phyloP scores from a whole-genome alignment of 306 rosid species.

The Rosa chinensis region DNA sequence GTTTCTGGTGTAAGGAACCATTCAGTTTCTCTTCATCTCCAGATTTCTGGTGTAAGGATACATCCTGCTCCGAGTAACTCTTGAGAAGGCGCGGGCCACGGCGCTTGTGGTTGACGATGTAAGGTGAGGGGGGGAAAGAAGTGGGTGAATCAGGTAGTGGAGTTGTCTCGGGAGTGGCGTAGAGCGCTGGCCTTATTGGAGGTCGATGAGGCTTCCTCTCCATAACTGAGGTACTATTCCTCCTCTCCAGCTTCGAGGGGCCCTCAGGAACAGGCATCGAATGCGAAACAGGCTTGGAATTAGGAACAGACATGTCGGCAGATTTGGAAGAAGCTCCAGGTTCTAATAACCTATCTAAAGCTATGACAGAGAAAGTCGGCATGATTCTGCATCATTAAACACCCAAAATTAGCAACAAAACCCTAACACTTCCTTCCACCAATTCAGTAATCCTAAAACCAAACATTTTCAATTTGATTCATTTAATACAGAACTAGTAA shows the following conservation, averaged over 20 bases:
- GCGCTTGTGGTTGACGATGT: conserved; percentile 89
- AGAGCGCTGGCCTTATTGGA: conserved; percentile 75
- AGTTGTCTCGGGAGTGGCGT: conserved; percentile 80
- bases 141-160: conserved; percentile 86
- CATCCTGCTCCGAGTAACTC: conserved; percentile 71
- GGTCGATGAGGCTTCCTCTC: conserved; percentile 59
- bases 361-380: conserved; percentile 79
- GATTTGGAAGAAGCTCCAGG: conserved; percentile 70
- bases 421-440: neutral
- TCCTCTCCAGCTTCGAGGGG: conserved; percentile 52
- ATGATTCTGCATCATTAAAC: conserved; percentile 58
- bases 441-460: neutral
- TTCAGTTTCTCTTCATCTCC: conserved; percentile 31
- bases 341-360: conserved; percentile 85
- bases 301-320: conserved; percentile 53
- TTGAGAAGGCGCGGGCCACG: conserved; percentile 89
- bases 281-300: conserved; percentile 47
- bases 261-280: conserved; percentile 38
- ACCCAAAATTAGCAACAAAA: conserved; percentile 3
- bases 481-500: neutral
- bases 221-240: conserved; percentile 36
- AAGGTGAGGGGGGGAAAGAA: conserved; percentile 86
- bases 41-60: conserved; percentile 29
- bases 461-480: neutral
- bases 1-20: conserved; percentile 28